phyloP scores from a whole-genome alignment of 2,329 filamentous ascomycete species.

The Fusarium sp. region DNA sequence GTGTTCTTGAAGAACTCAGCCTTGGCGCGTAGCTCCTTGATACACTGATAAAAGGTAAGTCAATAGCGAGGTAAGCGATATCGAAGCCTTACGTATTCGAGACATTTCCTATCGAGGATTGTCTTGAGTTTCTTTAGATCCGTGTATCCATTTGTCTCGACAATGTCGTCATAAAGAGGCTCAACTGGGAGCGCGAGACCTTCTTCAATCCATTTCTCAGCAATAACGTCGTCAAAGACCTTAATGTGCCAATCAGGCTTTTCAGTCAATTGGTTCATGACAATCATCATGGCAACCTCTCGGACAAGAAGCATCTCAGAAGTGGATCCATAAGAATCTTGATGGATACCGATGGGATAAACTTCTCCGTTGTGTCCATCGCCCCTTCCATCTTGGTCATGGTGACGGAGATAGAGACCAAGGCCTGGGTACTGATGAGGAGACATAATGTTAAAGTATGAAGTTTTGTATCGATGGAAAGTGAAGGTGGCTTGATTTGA shows the following conservation, averaged over 20 bases:
- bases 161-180: constrained; percentile 20
- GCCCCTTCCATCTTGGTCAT: not conserved
- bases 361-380: not conserved
- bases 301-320: constrained; percentile 24
- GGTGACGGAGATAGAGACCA: constrained; percentile 2
- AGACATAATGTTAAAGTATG: no score
- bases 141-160: not conserved
- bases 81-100: constrained; percentile 26
- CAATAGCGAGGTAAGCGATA: no score
- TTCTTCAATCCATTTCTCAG: constrained; percentile 27
- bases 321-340: accelerated
- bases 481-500: not conserved
- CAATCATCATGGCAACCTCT: constrained; percentile 43
- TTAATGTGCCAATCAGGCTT: constrained; percentile 45
- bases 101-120: constrained; percentile 26
- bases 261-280: constrained; percentile 45
- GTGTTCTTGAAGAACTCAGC: constrained; percentile 54
- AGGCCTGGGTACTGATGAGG: constrained; percentile 15
- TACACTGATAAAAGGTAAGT: not conserved
- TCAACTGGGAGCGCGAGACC: constrained; percentile 19
- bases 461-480: no score
- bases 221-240: constrained; percentile 27
- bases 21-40: constrained; percentile 59
- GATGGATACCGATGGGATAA: not conserved
- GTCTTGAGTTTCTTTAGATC: not conserved